Percentiles rank a stretch among this genome's conserved stretches.
Conservation (phyloP, 2,329 filamentous ascomycete genomes). For the Thielaviopsis populi region DNA sequence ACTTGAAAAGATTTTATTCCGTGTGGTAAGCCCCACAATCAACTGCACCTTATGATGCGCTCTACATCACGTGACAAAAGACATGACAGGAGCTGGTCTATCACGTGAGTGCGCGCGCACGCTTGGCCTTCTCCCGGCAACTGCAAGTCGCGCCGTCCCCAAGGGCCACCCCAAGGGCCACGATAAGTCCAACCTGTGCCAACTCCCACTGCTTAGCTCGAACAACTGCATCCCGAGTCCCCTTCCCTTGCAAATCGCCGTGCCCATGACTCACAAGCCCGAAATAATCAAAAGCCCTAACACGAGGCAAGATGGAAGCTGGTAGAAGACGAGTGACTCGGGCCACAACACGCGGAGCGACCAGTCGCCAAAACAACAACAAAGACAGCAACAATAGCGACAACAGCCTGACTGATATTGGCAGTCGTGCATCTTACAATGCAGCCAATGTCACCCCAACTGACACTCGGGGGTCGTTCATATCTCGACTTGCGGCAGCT, state of each 20-base stretch:
- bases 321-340: slow-evolving; percentile 9
- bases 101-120: neutral
- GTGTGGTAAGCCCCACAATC: neutral
- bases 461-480: slow-evolving; percentile 4
- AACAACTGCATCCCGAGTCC: neutral
- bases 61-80: neutral
- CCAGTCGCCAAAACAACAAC: neutral
- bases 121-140: too few relatives aligned
- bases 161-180: too few relatives aligned
- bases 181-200: too few relatives aligned
- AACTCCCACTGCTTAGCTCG: too few relatives aligned
- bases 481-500: slow-evolving; percentile 5
- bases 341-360: slow-evolving; percentile 1
- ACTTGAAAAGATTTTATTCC: neutral
- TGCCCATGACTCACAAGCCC: neutral
- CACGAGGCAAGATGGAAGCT: neutral
- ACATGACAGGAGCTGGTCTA: neutral
- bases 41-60: neutral
- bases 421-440: neutral
- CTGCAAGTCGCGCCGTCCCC: too few relatives aligned
- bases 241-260: neutral
- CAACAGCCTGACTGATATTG: neutral
- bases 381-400: neutral
- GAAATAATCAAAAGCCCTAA: neutral
- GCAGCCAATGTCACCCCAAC: neutral